phyloP scores from a whole-genome alignment of 78 protist species.

The Dictyostelium intermedium region DNA sequence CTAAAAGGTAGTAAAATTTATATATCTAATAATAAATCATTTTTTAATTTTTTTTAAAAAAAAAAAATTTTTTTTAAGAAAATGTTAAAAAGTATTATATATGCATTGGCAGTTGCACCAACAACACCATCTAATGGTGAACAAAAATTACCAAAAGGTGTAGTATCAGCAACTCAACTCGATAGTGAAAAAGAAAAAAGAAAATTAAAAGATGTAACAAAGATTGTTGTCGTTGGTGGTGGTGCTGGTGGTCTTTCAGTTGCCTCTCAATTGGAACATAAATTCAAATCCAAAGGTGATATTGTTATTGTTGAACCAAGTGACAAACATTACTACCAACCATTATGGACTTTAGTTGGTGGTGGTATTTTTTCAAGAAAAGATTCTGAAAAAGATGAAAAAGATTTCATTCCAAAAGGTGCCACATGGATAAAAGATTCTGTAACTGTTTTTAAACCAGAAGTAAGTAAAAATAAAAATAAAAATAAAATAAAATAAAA shows the following conservation, averaged over 20 bases:
- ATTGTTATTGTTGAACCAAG: conserved; percentile 76
- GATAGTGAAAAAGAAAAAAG: background rate
- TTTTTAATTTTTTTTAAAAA: background rate
- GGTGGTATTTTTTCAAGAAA: conserved; percentile 65
- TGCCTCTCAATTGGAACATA: conserved; percentile 46
- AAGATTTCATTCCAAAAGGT: conserved; percentile 65
- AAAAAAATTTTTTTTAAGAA: background rate
- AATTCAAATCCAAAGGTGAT: conserved; percentile 29
- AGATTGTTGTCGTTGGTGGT: conserved; percentile 80
- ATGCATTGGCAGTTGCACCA: conserved; percentile 5
- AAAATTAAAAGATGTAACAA: conserved; percentile 24
- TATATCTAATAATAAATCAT: background rate
- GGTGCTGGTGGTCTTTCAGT: conserved; percentile 85
- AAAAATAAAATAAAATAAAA: background rate
- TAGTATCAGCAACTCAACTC: background rate
- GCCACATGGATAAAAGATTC: conserved; percentile 58
- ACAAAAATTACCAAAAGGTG: background rate
- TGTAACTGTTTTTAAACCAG: conserved; percentile 52
- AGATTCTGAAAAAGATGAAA: background rate
- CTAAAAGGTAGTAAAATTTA: too few relatives aligned
- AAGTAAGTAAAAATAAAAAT: background rate
- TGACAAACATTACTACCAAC: conserved; percentile 85
- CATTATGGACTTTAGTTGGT: conserved; percentile 87
- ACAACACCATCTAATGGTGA: background rate
- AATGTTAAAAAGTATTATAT: background rate